phyloP scores from a whole-genome alignment of 2,329 filamentous ascomycete species.

The Nothopassalora personata region DNA sequence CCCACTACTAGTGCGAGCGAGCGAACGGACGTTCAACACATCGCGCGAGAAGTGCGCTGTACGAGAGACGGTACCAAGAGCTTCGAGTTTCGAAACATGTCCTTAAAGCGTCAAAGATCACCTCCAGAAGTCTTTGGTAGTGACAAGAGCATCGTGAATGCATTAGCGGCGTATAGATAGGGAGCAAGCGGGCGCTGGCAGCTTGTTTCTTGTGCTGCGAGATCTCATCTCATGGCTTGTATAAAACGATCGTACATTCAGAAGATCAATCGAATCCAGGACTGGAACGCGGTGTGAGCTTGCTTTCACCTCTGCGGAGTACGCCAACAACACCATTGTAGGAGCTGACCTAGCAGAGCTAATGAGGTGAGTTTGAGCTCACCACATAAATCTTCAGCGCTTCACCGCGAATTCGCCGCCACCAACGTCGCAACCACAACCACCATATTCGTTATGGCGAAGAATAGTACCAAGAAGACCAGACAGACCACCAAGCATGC shows the following conservation, averaged over 20 bases:
- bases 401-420: not conserved
- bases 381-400: not conserved
- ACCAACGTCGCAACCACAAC: not conserved
- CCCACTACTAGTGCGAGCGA: not conserved
- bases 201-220: constrained; percentile 1
- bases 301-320: not conserved
- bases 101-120: not conserved
- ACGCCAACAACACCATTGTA: not conserved
- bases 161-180: constrained; percentile 8
- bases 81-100: not conserved
- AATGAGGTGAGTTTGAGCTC: not conserved
- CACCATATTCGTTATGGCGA: not conserved
- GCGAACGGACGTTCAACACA: not conserved
- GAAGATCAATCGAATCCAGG: not conserved
- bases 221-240: constrained; percentile 13
- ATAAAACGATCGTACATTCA: constrained; percentile 15
- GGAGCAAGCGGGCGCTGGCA: constrained; percentile 7
- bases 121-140: not conserved
- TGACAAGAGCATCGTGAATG: not conserved
- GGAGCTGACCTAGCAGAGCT: too few species aligned
- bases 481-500: not conserved
- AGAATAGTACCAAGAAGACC: not conserved
- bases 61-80: not conserved
- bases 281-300: not conserved
- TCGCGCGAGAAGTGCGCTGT: not conserved